Percentiles rank a stretch among this genome's conserved stretches.
These are phyloP conservation scores for Geotrichum australiense DNA, from an alignment of 1,139 yeast genomes.

Conservation along the genomic window DNA sequence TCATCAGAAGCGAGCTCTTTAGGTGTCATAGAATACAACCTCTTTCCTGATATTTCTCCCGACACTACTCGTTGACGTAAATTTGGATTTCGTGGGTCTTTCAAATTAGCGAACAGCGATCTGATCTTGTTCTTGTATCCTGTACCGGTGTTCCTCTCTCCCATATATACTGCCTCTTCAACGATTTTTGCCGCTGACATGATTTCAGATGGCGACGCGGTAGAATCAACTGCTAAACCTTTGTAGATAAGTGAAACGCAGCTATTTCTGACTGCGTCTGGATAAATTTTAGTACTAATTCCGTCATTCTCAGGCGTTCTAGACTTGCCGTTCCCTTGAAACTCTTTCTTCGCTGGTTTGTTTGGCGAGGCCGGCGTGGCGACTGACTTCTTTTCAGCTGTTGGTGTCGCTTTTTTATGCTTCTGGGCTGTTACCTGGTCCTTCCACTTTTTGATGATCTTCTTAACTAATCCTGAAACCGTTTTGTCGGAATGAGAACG, in stretches of 20 bases:
- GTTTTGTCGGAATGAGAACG: constrained; percentile 62
- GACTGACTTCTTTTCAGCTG: constrained; percentile 13
- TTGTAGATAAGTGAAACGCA: constrained; percentile 80
- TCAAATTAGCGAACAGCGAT: constrained; percentile 73
- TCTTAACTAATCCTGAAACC: constrained; percentile 64
- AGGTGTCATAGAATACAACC: constrained; percentile 74
- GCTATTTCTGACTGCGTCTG: constrained; percentile 74
- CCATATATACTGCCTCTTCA: constrained; percentile 60
- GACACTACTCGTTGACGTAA: constrained; percentile 61
- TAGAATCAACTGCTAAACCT: constrained; percentile 78
- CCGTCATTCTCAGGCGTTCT: constrained; percentile 81
- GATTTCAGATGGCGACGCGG: constrained; percentile 50
- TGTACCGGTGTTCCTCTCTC: constrained; percentile 45
- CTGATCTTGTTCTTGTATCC: constrained; percentile 74
- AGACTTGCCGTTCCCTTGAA: constrained; percentile 34
- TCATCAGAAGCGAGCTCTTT: constrained; percentile 91
- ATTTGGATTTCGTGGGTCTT: constrained; percentile 85
- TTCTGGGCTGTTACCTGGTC: constrained; percentile 79
- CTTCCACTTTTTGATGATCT: constrained; percentile 82
- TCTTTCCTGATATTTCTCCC: constrained; percentile 57
- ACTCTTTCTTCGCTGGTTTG: constrained; percentile 19
- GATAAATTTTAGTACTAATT: constrained; percentile 58
- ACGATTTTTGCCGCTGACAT: constrained; percentile 61
- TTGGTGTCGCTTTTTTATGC: constrained; percentile 23
- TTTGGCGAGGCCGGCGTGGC: constrained; percentile 15